Evolutionary conservation across 2,329 filamentous ascomycete species (phyloP).

Genomic region (Fusarium protoensiforme): DNA sequence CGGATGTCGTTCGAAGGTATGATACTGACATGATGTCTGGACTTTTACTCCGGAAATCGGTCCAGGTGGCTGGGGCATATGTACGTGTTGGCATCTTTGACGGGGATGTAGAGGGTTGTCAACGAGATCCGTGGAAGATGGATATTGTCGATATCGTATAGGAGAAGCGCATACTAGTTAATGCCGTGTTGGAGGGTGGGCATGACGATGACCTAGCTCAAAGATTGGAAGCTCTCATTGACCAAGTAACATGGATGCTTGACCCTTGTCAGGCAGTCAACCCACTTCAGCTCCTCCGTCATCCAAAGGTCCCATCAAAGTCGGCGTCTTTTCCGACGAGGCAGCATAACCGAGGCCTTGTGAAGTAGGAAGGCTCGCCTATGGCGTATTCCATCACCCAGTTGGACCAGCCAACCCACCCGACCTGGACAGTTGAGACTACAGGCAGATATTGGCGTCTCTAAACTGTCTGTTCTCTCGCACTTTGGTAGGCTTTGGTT

Average conservation of each 20-base stretch:
- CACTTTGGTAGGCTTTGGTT: rapidly evolving
- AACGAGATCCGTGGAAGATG: neutral
- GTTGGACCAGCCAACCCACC: neutral
- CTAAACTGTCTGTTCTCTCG: neutral
- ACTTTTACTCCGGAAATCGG: neutral
- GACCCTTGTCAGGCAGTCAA: neutral
- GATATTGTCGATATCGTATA: neutral
- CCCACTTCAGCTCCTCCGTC: neutral
- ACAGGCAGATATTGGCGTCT: neutral
- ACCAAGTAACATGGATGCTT: neutral
- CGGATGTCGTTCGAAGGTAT: neutral
- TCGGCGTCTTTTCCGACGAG: neutral
- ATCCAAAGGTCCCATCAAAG: neutral
- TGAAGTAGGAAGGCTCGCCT: neutral
- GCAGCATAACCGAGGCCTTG: neutral
- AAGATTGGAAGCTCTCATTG: neutral
- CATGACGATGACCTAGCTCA: neutral
- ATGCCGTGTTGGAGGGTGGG: neutral
- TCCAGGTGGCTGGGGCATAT: neutral
- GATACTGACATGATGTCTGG: neutral
- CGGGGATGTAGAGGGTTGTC: neutral
- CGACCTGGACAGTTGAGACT: neutral
- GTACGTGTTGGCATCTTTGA: neutral
- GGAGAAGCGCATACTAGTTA: neutral
- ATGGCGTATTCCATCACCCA: neutral